Evolutionary conservation across 192 early-diverging fungal species (phyloP), one percentile per base, ranked within the genome.

Genomic region (Coemansia sp.): DNA sequence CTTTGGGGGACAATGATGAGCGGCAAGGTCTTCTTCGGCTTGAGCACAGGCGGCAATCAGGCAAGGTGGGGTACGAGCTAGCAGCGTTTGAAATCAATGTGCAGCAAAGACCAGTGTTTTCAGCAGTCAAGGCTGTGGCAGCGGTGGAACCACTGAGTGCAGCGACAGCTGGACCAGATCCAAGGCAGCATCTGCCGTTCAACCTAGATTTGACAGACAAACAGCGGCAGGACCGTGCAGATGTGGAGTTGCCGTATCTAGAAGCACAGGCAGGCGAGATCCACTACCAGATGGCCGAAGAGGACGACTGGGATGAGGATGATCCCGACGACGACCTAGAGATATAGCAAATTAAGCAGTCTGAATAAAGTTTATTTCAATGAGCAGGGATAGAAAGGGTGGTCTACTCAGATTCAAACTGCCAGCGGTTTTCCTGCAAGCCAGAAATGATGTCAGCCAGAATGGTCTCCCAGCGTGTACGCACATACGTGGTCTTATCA

Each of bases 401-500:
- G 60, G 25, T 12, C 55, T 50, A 65, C 21, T 65, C 63, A n/a
- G 29, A 14, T 19, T 83, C 81, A 65, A 88, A 94, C 62, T 83
- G 72, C 95, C 95, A 96, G 48, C 92, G 82, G 52, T 84, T 88
- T 52, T 96, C 94, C 41, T 78, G 69, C 47, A 97, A 80, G 3
- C 97, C 96, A 57, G 86, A 81, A n/a, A 90, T 86, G 11, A 95
- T 98, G 70, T 98, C 97, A 48, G 85, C 86, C 15, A 99, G 76
- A 29, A 99, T 71, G 51, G 97, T 88, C 62, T 98, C 92, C 61
- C 94, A 83, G 63, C 97, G 85, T 35, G 82, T 69, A 56, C 83
- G 85, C n/a, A 98, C 95, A 66, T 98, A 99, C 4, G 90, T 91
- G 51, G 86, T 92, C 84, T 97, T 97, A 77, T 98, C 92, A 50